Percentiles rank a stretch among this genome's conserved stretches.
Conservation (phyloP, 257 asterid genomes). For the Verbascum thapsus region DNA sequence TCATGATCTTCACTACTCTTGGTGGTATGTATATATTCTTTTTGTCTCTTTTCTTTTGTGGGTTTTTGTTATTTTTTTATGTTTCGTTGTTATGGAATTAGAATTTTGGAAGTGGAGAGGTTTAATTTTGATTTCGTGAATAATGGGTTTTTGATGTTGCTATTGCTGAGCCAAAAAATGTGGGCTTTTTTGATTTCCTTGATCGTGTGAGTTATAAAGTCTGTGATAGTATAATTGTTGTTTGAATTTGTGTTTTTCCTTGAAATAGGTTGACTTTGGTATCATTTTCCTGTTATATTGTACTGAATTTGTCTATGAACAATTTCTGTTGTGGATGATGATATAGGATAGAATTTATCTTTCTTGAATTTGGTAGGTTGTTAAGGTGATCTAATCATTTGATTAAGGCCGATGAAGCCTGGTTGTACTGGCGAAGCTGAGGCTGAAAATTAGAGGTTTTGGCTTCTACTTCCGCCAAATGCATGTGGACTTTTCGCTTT, state of each 20-base stretch:
- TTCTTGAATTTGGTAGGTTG: too few relatives aligned
- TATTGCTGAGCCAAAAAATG: conserved; percentile 16
- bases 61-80: background rate
- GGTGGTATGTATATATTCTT: conserved; percentile 78
- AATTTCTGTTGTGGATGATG: too few relatives aligned
- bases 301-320: background rate
- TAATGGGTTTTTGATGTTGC: conserved; percentile 9
- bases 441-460: too few relatives aligned
- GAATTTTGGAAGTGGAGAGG: conserved; percentile 1
- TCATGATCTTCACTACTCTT: conserved; percentile 54
- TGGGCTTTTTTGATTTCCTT: conserved; percentile 12
- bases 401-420: too few relatives aligned
- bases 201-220: background rate
- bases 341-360: conserved; percentile 1
- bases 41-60: too few relatives aligned
- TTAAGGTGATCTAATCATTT: too few relatives aligned
- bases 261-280: background rate
- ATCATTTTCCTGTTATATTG: background rate
- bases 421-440: too few relatives aligned
- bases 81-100: conserved; percentile 14
- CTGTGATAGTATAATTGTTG: conserved; percentile 2
- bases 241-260: background rate
- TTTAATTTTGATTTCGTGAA: conserved; percentile 14
- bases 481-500: too few relatives aligned
- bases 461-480: too few relatives aligned